Evolutionary conservation across 2,329 filamentous ascomycete genomes (phyloP).

Genomic region (Neofusicoccum parvum): DNA sequence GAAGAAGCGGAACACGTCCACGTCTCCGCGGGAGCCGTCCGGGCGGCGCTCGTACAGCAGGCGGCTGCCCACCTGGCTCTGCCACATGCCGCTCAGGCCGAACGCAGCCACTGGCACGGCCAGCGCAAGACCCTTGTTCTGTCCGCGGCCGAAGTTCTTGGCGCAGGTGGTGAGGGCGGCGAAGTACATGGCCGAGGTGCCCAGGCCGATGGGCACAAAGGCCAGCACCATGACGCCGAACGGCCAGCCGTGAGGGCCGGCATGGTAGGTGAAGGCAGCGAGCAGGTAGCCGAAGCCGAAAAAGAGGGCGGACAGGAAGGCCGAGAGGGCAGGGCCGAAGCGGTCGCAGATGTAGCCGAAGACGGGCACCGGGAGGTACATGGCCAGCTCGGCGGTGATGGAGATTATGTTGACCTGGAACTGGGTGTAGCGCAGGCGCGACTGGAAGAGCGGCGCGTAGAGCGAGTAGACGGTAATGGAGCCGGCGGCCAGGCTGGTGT

Average conservation of each 20-base stretch:
- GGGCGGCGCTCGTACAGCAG: constrained; percentile 70
- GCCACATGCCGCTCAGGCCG: constrained; percentile 92
- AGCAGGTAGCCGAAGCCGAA: constrained; percentile 82
- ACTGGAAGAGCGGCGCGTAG: constrained; percentile 88
- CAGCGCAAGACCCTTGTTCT: constrained; percentile 83
- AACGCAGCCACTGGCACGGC: constrained; percentile 91
- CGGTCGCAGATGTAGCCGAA: constrained; percentile 93
- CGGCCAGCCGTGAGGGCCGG: constrained; percentile 64
- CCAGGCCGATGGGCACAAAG: constrained; percentile 80
- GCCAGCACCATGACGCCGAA: constrained; percentile 82
- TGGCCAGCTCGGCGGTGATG: constrained; percentile 81
- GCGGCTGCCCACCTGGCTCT: constrained; percentile 82
- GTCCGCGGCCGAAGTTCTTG: constrained; percentile 94
- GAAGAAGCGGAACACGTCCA: constrained; percentile 84
- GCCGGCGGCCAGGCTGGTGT: constrained; percentile 70
- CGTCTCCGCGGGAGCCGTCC: constrained; percentile 62
- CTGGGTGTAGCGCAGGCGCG: constrained; percentile 83
- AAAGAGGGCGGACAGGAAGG: constrained; percentile 69
- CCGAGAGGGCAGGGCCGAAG: constrained; percentile 75
- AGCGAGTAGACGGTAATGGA: constrained; percentile 93
- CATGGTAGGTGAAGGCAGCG: constrained; percentile 75
- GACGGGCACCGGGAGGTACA: constrained; percentile 89
- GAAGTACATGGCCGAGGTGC: constrained; percentile 87
- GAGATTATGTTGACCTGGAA: constrained; percentile 89
- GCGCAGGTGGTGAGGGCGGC: constrained; percentile 91